Base-by-base conservation (phyloP, 805 yeast genomes). In the Kodamaea kakaduensis region DNA sequence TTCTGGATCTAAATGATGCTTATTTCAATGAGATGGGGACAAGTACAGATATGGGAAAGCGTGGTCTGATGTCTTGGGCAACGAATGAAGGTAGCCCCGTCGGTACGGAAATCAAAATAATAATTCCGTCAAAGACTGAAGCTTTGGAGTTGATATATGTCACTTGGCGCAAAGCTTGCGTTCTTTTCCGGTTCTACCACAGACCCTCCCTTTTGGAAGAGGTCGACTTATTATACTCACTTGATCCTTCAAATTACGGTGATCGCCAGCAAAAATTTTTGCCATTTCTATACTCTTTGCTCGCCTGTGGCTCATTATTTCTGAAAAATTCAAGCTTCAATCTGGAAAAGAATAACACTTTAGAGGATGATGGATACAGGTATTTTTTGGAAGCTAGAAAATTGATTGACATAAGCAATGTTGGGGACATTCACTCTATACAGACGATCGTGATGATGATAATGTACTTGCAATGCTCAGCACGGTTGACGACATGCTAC, bases 371-470 rank as follows among this genome's bases (percentile, higher is more conserved):
- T 46, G 95, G 95, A 2, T 82, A 80, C 54, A 71, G 71, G 46
- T 87, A 83, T 58, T 87, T 86, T 52, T 72, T 79, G 44, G 93
- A 85, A 25, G 95, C 95, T 2, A 64, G 93, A 39, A 78, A 78
- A 44, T 66, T 85, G 42, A 75, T 87, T 26, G 95, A 87, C 56
- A 81, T 85, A 38, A 81, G 93, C 1, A 88, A 87, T 55, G 85
- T 89, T 2, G 74, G 88, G 10, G 95, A 85, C 54, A 72, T 84
- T 5, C 78, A 77, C 45, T 81, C 93, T 8, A 85, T 87, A 41
- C 95, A 87, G 59, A 80, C 96, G 0, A 73, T 87, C 37, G 86
- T 88, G 21, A 85, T 86, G 89, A 68, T 88, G 72, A 80, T 85
- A 15, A 68, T 87, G 44, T 88, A 85, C 58, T 61, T 88, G 32